Evolutionary conservation across 2,329 filamentous ascomycete species (phyloP).

Genomic region (Ophiostoma himal-ulmi): DNA sequence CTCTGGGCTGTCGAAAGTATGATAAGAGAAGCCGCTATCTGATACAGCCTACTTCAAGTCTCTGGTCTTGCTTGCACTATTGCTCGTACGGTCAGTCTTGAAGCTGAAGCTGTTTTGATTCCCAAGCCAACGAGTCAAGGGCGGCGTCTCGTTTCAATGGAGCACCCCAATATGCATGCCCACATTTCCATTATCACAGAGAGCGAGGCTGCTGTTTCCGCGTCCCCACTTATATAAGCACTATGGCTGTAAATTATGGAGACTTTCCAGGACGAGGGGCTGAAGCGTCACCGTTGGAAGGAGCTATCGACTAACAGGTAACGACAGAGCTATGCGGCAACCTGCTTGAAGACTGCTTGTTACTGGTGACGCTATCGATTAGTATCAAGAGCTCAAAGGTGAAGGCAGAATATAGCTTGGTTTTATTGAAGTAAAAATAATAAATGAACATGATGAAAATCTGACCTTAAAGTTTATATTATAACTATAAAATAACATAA

Average conservation of each 20-base stretch:
- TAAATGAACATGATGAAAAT: too few relatives aligned
- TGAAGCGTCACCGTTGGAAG: not conserved
- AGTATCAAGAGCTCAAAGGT: too few relatives aligned
- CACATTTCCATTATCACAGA: conserved; percentile 5
- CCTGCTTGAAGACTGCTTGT: not conserved
- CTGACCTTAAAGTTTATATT: too few relatives aligned
- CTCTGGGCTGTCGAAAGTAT: not conserved
- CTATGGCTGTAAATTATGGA: not conserved
- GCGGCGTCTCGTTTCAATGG: conserved; percentile 10
- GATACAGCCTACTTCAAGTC: not conserved
- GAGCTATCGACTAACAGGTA: conserved; percentile 8
- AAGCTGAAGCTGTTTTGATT: not conserved
- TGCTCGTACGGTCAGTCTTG: not conserved
- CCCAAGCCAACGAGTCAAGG: not conserved
- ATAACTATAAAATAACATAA: too few relatives aligned
- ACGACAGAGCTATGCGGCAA: not conserved
- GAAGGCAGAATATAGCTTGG: too few relatives aligned
- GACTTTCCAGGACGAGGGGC: not conserved
- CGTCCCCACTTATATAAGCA: not conserved
- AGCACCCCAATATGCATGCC: not conserved
- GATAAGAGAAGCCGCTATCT: not conserved
- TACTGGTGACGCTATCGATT: not conserved
- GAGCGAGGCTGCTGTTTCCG: conserved; percentile 1
- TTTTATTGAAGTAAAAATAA: too few relatives aligned
- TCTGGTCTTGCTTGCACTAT: not conserved